Percentiles rank a stretch among this genome's conserved stretches.
phyloP scores from a whole-genome alignment of 164 flowering plant species.

The Malania oleifera region DNA sequence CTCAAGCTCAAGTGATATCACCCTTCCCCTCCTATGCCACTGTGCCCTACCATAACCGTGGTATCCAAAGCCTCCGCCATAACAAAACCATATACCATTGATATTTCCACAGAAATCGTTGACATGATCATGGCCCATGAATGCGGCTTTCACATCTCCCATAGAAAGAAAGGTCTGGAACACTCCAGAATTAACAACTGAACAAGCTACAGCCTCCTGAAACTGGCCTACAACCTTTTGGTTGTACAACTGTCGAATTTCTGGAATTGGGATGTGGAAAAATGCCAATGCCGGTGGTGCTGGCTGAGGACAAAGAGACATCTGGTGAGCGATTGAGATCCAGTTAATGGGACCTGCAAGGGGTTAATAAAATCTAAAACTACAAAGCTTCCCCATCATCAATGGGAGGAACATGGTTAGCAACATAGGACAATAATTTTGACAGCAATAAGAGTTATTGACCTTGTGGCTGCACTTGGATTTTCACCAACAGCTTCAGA shows the following conservation, averaged over 20 bases:
- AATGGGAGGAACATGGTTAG: slow-evolving; percentile 3
- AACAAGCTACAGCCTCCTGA: slow-evolving; percentile 73
- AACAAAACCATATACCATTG: slow-evolving; percentile 75
- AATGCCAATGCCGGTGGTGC: slow-evolving; percentile 52
- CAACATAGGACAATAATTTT: background rate
- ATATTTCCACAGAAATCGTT: slow-evolving; percentile 90
- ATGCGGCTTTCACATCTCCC: slow-evolving; percentile 74
- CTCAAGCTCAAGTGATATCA: slow-evolving; percentile 53
- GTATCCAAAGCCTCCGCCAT: slow-evolving; percentile 89
- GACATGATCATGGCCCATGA: slow-evolving; percentile 81
- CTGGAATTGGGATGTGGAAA: slow-evolving; percentile 95
- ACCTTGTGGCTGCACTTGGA: background rate
- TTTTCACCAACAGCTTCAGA: no score
- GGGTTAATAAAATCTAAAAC: slow-evolving; percentile 44
- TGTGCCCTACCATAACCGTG: slow-evolving; percentile 83
- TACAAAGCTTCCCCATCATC: slow-evolving; percentile 6
- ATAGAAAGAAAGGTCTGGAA: slow-evolving; percentile 50
- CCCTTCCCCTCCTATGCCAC: slow-evolving; percentile 72
- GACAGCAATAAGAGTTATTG: background rate
- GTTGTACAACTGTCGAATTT: slow-evolving; percentile 50
- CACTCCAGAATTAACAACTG: slow-evolving; percentile 67
- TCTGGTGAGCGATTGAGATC: slow-evolving; percentile 8
- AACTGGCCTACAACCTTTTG: slow-evolving; percentile 45
- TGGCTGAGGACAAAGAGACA: slow-evolving; percentile 1
- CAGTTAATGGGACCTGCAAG: slow-evolving; percentile 38